Percentiles rank a stretch among this genome's conserved stretches.
Evolutionary conservation across 139 green algal genomes (phyloP).

Genomic region (Edaphochlamys debaryana): DNA sequence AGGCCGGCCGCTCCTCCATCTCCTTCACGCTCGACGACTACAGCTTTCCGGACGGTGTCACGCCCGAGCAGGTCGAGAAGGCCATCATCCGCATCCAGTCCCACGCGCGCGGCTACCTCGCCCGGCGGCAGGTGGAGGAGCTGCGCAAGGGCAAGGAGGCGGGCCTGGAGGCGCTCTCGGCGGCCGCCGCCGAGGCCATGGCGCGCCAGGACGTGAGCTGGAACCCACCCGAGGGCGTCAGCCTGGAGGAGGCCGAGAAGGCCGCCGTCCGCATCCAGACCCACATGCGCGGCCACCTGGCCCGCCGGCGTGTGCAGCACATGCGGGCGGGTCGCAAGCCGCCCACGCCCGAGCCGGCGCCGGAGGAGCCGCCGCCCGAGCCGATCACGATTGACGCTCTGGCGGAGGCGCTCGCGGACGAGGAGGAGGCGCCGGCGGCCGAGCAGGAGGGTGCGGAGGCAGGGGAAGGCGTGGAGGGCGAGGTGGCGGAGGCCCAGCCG

Average conservation of each 20-base stretch:
- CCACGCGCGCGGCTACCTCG: not conserved
- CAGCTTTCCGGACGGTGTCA: not conserved
- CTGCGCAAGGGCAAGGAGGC: not conserved
- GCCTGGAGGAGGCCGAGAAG: not conserved
- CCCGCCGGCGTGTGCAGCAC: not conserved
- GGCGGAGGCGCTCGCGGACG: slow-evolving; percentile 3
- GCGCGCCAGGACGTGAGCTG: not conserved
- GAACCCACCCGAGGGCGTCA: not conserved
- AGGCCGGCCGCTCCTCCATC: no score
- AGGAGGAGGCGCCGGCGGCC: not conserved
- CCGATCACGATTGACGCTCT: slow-evolving; percentile 23
- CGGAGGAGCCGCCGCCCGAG: not conserved
- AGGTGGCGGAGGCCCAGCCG: not conserved
- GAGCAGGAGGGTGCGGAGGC: not conserved
- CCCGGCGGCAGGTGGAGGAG: not conserved
- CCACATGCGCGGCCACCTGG: slow-evolving; percentile 21
- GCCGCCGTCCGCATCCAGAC: slow-evolving; percentile 9
- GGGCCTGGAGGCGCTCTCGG: not conserved
- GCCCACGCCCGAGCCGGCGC: not conserved
- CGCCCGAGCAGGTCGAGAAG: not conserved
- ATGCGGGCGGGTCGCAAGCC: not conserved
- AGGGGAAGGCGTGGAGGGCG: not conserved
- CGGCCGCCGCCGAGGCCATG: not conserved
- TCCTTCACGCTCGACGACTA: no score
- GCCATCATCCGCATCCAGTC: not conserved